Evolutionary conservation across 495 filamentous ascomycete genomes (phyloP).

Genomic region (Penicillium soppii): DNA sequence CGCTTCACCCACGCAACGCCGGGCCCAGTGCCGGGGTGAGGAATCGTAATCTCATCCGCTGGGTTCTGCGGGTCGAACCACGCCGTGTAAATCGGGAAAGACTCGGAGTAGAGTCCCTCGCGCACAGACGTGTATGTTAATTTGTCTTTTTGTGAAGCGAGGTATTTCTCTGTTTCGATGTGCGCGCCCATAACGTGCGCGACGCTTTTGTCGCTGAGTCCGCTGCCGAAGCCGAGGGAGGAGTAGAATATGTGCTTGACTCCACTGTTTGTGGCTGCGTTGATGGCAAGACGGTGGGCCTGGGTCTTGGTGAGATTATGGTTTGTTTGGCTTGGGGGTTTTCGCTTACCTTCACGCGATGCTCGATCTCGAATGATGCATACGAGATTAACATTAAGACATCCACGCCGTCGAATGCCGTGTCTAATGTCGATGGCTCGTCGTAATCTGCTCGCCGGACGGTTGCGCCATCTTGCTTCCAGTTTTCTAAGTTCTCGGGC

Average conservation of each 20-base stretch:
- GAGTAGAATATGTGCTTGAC: constrained; percentile 68
- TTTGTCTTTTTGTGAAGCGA: constrained; percentile 32
- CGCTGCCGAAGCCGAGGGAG: constrained; percentile 57
- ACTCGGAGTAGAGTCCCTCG: constrained; percentile 66
- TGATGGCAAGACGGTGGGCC: constrained; percentile 53
- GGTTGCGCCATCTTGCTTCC: constrained; percentile 27
- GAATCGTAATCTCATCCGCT: constrained; percentile 44
- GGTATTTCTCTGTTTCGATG: constrained; percentile 59
- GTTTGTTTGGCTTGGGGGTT: background rate
- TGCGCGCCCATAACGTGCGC: constrained; percentile 70
- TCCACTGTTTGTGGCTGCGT: constrained; percentile 55
- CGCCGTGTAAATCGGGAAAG: constrained; percentile 66
- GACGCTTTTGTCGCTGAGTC: constrained; percentile 39
- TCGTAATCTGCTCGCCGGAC: constrained; percentile 41
- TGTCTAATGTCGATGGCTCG: constrained; percentile 22
- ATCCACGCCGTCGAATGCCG: constrained; percentile 37
- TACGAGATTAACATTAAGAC: constrained; percentile 43
- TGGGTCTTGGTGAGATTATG: constrained; percentile 8
- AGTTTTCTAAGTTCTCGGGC: constrained; percentile 33
- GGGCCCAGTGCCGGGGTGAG: constrained; percentile 44
- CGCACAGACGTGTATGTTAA: constrained; percentile 54
- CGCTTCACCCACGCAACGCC: constrained; percentile 54
- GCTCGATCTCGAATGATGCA: constrained; percentile 39
- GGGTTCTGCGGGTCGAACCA: constrained; percentile 49
- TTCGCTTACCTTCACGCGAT: constrained; percentile 28